Evolutionary conservation across 805 yeast species (phyloP).

Genomic region (Spathaspora arborariae): DNA sequence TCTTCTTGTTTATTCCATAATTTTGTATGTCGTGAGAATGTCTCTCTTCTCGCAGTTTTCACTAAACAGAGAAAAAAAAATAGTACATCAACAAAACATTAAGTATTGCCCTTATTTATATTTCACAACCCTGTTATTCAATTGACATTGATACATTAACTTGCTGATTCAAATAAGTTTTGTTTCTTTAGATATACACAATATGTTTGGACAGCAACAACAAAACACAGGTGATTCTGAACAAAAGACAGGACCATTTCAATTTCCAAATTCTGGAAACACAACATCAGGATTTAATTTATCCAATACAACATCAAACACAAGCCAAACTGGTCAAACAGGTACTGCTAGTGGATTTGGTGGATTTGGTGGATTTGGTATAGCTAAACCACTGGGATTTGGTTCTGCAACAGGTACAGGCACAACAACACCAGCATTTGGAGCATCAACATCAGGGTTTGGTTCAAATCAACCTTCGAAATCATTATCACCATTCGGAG

Average conservation of each 20-base stretch:
- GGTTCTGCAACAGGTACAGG: slow-evolving; percentile 10
- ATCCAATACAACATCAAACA: not conserved
- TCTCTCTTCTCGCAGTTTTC: no score
- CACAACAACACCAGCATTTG: slow-evolving; percentile 10
- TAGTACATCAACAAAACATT: no score
- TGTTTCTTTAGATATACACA: not conserved
- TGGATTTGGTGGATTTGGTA: slow-evolving; percentile 9
- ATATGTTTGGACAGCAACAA: slow-evolving; percentile 4
- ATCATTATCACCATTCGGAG: slow-evolving; percentile 11
- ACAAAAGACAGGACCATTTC: not conserved
- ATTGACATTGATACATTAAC: no score
- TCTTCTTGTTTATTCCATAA: no score
- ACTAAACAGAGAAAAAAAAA: no score
- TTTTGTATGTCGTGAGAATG: no score
- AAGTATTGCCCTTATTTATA: no score
- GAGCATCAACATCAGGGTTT: slow-evolving; percentile 7
- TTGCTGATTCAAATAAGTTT: not conserved
- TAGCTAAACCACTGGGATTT: slow-evolving; percentile 11
- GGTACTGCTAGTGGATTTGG: slow-evolving; percentile 9
- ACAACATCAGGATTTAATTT: slow-evolving; percentile 11
- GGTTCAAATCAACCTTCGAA: slow-evolving; percentile 7
- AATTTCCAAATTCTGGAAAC: not conserved
- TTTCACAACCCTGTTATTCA: not conserved
- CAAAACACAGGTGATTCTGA: not conserved
- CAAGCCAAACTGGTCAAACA: not conserved